Base-by-base conservation (phyloP, 2,329 filamentous ascomycete genomes). In the Pseudocercospora crystallina region DNA sequence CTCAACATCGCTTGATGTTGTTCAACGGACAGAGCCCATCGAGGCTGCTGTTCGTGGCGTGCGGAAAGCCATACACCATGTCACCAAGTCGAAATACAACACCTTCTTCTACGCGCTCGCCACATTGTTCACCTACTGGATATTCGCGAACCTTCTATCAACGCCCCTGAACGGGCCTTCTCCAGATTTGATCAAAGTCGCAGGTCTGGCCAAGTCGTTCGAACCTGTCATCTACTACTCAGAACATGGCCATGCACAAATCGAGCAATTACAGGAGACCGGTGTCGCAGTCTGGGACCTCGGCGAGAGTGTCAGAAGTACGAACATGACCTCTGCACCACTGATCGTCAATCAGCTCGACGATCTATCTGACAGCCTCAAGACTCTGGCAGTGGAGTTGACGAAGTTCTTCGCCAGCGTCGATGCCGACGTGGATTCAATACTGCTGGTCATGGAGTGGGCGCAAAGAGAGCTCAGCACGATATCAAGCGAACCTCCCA, bases 371-470 rank as follows among this genome's bases (percentile, higher is more conserved):
- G 90, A 95, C 56, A 90, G 83, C 47, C 80, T 96, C 54, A 95
- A 92, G 71, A 85, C 83, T 2, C 77, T 97, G 17, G 89, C 90
- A 1, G 78, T 90, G 12, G 90, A 96, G 68, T 80, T 96, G 60
- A 95, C 89, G 7, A 85, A 86, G 64, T 96, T 97, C 75, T 96
- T 96, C 69, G 88, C 90, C 44, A 89, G 91, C 59, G 90, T 97
- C 10, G 90, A 96, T 63, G 89, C 90, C 20, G 92, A 96, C 65
- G 87, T 97, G 61, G 92, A 96, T 63, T 86, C 87, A 53, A 95
- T 96, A 60, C 79, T 97, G 32, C 86, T 94, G 54, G 90, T 95
- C 44, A 96, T 97, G 90, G 90, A 96, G 67, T 96, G 92, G 92
- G 89, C 90, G 11, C 87, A 87, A 65, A 84, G 90, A 58, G 90